A percentile compares a stretch with the other conserved stretches of the same genome.
These are phyloP conservation scores for Nicotiana sylvestris DNA, from an alignment of 257 asterid species.

Conservation along the genomic window DNA sequence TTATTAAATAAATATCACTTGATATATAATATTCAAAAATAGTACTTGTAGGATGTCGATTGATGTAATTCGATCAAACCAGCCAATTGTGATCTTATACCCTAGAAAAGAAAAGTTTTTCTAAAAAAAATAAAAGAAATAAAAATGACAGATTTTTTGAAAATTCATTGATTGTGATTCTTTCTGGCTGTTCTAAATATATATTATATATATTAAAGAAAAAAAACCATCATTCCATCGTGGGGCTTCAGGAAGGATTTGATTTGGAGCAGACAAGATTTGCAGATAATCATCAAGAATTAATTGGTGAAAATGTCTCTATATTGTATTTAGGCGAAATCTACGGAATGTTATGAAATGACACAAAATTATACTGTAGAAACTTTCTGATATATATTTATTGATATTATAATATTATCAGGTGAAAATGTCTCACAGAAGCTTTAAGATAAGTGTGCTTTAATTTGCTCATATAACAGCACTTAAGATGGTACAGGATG, in stretches of 20 bases:
- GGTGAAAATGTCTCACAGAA: too few species aligned
- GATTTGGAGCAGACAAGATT: background rate
- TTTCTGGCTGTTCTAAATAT: background rate
- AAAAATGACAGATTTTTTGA: background rate
- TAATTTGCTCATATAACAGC: too few species aligned
- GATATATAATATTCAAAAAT: background rate
- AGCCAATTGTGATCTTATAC: background rate
- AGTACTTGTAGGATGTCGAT: background rate
- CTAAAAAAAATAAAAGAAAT: background rate
- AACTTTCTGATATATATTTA: too few species aligned
- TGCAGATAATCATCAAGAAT: background rate
- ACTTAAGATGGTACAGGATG: too few species aligned
- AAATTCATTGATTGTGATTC: background rate
- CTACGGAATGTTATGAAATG: background rate
- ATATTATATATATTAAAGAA: too few species aligned
- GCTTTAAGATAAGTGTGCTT: too few species aligned
- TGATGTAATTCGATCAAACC: background rate
- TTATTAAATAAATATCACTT: background rate
- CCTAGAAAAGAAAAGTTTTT: background rate
- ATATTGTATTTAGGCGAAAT: background rate
- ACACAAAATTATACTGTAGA: background rate
- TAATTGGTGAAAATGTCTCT: background rate
- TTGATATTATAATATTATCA: too few species aligned
- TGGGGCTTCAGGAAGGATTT: conserved; percentile 9
- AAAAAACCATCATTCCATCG: background rate